Conservation (phyloP, 352 stramenopile species). For the Globisporangium sylvaticum region DNA sequence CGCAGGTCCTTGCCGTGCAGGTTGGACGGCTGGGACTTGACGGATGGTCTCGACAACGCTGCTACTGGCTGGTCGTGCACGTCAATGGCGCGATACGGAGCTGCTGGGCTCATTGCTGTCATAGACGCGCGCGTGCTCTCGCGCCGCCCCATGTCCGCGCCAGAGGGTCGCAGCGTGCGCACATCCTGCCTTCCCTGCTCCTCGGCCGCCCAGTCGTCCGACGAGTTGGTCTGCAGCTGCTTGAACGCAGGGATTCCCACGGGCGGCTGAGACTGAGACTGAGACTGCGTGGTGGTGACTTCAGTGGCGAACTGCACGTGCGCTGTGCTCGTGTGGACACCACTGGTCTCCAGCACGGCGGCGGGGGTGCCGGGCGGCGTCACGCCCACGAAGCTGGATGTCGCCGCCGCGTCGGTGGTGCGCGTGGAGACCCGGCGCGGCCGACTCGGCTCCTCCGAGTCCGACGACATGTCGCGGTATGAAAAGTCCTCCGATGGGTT, state of each 20-base stretch:
- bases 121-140: neutral
- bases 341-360: neutral
- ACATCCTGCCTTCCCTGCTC: constrained; percentile 8
- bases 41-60: neutral
- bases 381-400: constrained; percentile 13
- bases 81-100: constrained; percentile 5
- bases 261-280: neutral
- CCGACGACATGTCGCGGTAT: constrained; percentile 8
- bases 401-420: neutral
- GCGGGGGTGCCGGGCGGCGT: constrained; percentile 5
- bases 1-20: constrained; percentile 66
- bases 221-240: constrained; percentile 5
- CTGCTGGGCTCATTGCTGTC: neutral
- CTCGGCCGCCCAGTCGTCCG: constrained; percentile 14
- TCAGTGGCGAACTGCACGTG: constrained; percentile 1
- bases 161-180: constrained; percentile 1
- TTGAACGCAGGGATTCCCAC: neutral
- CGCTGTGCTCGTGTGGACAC: neutral
- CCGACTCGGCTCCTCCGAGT: constrained; percentile 2
- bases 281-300: neutral
- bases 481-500: constrained; percentile 9
- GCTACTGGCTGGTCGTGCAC: neutral
- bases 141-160: neutral
- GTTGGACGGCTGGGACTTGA: constrained; percentile 20
- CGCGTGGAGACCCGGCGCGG: neutral